Base-by-base conservation (phyloP, 2,329 filamentous ascomycete species). In the Aspergillus sp. region DNA sequence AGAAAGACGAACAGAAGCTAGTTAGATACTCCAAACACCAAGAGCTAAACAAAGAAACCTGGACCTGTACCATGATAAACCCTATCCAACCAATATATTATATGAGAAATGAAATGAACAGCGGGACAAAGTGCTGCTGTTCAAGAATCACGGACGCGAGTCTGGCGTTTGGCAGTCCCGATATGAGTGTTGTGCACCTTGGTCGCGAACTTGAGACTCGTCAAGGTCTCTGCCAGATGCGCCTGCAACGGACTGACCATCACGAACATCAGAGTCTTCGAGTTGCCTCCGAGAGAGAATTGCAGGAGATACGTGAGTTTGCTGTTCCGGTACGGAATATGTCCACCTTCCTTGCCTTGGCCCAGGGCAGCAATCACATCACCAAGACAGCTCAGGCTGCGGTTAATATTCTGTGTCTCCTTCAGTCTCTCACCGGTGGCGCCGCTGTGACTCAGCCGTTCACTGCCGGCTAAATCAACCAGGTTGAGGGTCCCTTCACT, bases 241-340 rank as follows among this genome's bases (percentile, higher is more conserved):
- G 83, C 86, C 71, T 94, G 87, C 49, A 97, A 73, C 32, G 93
- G 93, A 57, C 86, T 93, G 47, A 95, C 86, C 90, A 97, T 97
- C 65, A 97, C 88, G 66, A 98, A 95, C 93, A 98, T 98, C 59
- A 98, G 83, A 0, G 93, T 98, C 72, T 96, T 94, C 57, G 86
- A 93, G 67, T 95, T 96, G 10, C 93, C 93, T 3, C 93, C 91
- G 5, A 98, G 75, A 3, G 88, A 95, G 63, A 93, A 94, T 79
- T 97, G 88, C 34, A 98, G 78, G 41, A 98, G 77, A 62, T 96
- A 94, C 6, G 93, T 98, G 54, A 59, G 60, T 54, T 96, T 97
- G 57, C 88, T 95, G 71, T 97, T 97, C 46, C 93, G 78, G 71
- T 97, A 98, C 1, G 93, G 93, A 40, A 98, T 81, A 61, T 96